Evolutionary conservation across 495 filamentous ascomycete genomes (phyloP).

Genomic region (Parathielavia hyrcaniae): DNA sequence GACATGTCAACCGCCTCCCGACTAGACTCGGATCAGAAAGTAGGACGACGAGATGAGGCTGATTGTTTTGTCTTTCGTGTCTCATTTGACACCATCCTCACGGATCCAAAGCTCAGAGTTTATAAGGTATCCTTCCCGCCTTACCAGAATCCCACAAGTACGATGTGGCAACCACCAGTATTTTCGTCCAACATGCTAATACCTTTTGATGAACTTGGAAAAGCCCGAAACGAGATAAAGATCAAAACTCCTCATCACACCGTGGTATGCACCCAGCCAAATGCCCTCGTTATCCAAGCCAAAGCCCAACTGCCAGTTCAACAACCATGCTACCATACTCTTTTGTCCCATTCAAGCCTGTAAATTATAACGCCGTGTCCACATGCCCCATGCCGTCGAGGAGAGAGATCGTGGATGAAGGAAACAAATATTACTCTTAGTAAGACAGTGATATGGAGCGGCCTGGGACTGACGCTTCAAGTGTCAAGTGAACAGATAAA

Average conservation of each 20-base stretch:
- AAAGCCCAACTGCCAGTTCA: neutral
- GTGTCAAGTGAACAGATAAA: neutral
- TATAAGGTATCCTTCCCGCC: too few relatives aligned
- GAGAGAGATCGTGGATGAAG: neutral
- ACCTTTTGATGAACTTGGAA: neutral
- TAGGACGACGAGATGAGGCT: too few relatives aligned
- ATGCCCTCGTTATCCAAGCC: neutral
- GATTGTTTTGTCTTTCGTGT: too few relatives aligned
- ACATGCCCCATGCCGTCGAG: neutral
- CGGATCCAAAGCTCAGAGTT: too few relatives aligned
- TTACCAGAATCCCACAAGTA: neutral
- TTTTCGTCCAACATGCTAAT: neutral
- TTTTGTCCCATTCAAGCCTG: neutral
- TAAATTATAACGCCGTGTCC: slow-evolving; percentile 6
- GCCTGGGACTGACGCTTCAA: neutral
- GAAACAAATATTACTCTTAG: neutral
- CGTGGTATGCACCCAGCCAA: slow-evolving; percentile 9
- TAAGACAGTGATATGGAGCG: slow-evolving; percentile 1
- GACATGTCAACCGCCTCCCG: too few relatives aligned
- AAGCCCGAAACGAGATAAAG: neutral
- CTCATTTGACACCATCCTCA: too few relatives aligned
- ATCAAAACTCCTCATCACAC: slow-evolving; percentile 9
- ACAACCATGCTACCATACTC: neutral
- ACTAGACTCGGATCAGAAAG: too few relatives aligned
- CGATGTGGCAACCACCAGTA: neutral